Evolutionary conservation across 441 rosid species (phyloP).

Genomic region (Bocquillonia castaneifolia): DNA sequence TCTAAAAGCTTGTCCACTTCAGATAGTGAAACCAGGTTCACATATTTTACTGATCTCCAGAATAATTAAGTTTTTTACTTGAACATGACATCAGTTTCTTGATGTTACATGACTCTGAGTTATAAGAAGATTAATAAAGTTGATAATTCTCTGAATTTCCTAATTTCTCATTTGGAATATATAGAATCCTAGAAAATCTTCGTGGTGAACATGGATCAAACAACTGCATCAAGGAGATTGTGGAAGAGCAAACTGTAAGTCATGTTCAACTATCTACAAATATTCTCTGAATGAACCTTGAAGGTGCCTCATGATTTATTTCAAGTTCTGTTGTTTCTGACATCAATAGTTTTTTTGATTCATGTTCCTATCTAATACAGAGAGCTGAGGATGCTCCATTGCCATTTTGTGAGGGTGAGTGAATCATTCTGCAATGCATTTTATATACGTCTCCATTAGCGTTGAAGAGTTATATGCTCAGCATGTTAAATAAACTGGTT

Average conservation of each 20-base stretch:
- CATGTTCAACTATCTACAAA: background rate
- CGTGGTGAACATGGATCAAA: conserved; percentile 32
- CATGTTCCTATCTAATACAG: conserved; percentile 31
- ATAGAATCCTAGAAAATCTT: conserved; percentile 40
- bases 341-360: background rate
- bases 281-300: conserved; percentile 9
- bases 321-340: conserved; percentile 16
- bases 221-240: conserved; percentile 27
- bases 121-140: background rate
- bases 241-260: conserved; percentile 44
- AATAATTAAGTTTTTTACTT: background rate
- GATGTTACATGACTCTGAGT: background rate
- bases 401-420: conserved; percentile 40
- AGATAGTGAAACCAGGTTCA: conserved; percentile 54
- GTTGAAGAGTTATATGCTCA: background rate
- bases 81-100: background rate
- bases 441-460: background rate
- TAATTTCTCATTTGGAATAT: conserved; percentile 15
- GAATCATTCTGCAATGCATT: conserved; percentile 4
- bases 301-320: conserved; percentile 12
- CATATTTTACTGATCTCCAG: background rate
- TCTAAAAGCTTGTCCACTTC: conserved; percentile 34
- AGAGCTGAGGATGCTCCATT: conserved; percentile 28
- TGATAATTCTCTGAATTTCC: background rate
- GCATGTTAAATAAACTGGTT: background rate